These are phyloP conservation scores for Alternaria infectoria DNA, from an alignment of 2,329 filamentous ascomycete species.

Conservation along the genomic window DNA sequence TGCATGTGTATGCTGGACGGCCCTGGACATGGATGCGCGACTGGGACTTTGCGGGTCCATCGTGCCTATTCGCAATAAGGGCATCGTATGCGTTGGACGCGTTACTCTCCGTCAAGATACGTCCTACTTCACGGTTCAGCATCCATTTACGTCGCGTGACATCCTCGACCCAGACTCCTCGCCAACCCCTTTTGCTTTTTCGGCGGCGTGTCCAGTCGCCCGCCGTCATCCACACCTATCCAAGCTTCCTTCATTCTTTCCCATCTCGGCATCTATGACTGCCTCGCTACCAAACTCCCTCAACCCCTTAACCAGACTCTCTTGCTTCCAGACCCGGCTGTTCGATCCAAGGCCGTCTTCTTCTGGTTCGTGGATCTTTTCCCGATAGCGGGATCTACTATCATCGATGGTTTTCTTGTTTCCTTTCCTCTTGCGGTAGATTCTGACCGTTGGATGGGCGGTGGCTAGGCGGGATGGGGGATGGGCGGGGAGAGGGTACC, in stretches of 20 bases:
- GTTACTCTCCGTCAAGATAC: no score
- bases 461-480: background rate
- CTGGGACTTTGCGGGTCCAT: background rate
- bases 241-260: background rate
- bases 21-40: background rate
- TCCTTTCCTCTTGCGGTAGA: conserved; percentile 3
- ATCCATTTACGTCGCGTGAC: background rate
- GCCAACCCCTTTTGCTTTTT: background rate
- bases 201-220: background rate
- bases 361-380: conserved; percentile 1
- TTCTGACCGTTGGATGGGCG: background rate
- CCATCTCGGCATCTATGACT: background rate
- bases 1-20: background rate
- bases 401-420: background rate
- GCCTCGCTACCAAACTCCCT: background rate
- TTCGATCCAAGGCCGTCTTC: background rate
- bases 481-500: background rate
- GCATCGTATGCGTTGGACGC: no score
- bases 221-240: background rate
- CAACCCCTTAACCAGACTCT: background rate
- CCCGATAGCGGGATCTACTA: conserved; percentile 4
- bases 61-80: no score
- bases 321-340: background rate
- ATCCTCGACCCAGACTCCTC: background rate
- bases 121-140: background rate